Percentiles rank a stretch among this genome's conserved stretches.
These are phyloP conservation scores for Silybum marianum DNA, from an alignment of 129 eudicot genomes.

Conservation along the genomic window DNA sequence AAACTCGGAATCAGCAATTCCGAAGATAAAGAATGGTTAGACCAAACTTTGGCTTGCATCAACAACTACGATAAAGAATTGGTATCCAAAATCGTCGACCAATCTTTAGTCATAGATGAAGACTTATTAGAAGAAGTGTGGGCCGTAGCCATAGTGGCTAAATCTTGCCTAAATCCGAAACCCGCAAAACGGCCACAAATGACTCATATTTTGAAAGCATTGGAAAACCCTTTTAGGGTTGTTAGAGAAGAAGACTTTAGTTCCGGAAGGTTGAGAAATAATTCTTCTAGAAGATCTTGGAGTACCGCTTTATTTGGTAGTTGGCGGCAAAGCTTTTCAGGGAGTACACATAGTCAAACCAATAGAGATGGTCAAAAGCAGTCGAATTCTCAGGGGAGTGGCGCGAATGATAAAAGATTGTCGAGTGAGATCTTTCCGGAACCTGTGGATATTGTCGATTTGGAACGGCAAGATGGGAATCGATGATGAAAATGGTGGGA, in stretches of 20 bases:
- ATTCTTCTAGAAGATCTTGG: conserved; percentile 73
- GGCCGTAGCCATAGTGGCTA: conserved; percentile 91
- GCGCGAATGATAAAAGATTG: conserved; percentile 50
- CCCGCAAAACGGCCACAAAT: conserved; percentile 71
- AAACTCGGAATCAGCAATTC: conserved; percentile 62
- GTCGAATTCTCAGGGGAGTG: conserved; percentile 61
- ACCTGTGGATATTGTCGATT: conserved; percentile 47
- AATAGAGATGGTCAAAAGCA: conserved; percentile 41
- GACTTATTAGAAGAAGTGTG: conserved; percentile 86
- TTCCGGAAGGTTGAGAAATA: conserved; percentile 60
- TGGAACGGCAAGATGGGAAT: conserved; percentile 42
- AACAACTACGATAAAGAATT: conserved; percentile 63
- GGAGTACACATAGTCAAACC: conserved; percentile 45
- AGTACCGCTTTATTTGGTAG: conserved; percentile 76
- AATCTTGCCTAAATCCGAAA: conserved; percentile 77
- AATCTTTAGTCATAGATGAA: conserved; percentile 68
- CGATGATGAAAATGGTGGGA: no score
- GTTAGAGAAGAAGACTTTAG: conserved; percentile 71
- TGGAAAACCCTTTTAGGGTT: conserved; percentile 83
- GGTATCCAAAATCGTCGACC: conserved; percentile 60
- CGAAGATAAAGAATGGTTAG: conserved; percentile 68
- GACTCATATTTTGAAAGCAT: conserved; percentile 72
- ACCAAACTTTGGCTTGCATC: conserved; percentile 50
- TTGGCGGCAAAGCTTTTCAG: conserved; percentile 79
- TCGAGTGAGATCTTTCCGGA: conserved; percentile 69